A percentile compares a stretch with the other conserved stretches of the same genome.
These are phyloP conservation scores for Daldinia decipiens DNA, from an alignment of 495 filamentous ascomycete species.

Conservation along the genomic window DNA sequence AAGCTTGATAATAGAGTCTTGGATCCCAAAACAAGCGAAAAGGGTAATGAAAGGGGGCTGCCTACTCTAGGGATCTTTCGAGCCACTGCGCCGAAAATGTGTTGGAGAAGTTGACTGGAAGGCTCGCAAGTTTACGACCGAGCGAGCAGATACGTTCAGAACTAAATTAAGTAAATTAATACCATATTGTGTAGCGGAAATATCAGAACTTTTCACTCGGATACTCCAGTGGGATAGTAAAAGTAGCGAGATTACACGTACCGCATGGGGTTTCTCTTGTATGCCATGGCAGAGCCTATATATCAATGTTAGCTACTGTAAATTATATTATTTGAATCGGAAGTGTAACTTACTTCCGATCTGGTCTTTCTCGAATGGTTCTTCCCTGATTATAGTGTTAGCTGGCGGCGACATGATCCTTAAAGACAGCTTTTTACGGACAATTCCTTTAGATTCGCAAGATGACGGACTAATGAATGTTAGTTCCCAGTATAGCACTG, in stretches of 20 bases:
- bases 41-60: background rate
- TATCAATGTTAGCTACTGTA: constrained; percentile 7
- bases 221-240: background rate
- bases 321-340: background rate
- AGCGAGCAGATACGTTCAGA: constrained; percentile 85
- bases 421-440: constrained; percentile 5
- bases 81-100: constrained; percentile 90
- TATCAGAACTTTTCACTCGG: background rate
- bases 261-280: constrained; percentile 76
- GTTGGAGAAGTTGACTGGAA: constrained; percentile 73
- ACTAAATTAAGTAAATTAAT: constrained; percentile 61
- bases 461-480: constrained; percentile 64
- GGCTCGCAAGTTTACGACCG: constrained; percentile 72
- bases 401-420: background rate
- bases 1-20: too few species aligned
- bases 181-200: background rate
- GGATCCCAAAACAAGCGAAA: too few species aligned
- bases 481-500: constrained; percentile 50
- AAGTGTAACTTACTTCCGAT: constrained; percentile 58
- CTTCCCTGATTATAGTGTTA: constrained; percentile 68
- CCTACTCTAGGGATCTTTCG: constrained; percentile 64
- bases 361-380: constrained; percentile 87
- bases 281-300: constrained; percentile 68
- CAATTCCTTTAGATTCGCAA: constrained; percentile 65
- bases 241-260: background rate